These are phyloP conservation scores for Crithidia mellificae DNA, from an alignment of 208 protist species.

Conservation along the genomic window DNA sequence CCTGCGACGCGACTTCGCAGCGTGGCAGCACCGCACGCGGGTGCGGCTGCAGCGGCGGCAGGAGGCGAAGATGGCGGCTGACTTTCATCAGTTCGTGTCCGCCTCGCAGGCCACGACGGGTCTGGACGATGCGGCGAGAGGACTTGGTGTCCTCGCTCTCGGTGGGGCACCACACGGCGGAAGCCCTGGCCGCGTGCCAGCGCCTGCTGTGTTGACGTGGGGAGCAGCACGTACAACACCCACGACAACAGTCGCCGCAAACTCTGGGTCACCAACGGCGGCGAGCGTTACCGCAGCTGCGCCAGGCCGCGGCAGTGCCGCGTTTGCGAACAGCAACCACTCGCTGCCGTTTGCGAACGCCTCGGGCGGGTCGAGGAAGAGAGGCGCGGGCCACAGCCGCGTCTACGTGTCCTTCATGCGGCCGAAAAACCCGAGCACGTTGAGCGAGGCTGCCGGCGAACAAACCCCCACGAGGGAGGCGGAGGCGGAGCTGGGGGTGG, in stretches of 20 bases:
- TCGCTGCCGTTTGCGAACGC: not conserved
- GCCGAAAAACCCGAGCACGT: not conserved
- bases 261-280: not conserved
- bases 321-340: not conserved
- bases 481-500: not conserved
- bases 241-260: not conserved
- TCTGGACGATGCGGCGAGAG: conserved; percentile 19
- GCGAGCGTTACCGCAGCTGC: not conserved
- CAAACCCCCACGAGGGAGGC: not conserved
- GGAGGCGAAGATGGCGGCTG: conserved; percentile 39
- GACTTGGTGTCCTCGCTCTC: too few species aligned
- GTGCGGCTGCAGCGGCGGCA: conserved; percentile 34
- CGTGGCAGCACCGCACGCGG: conserved; percentile 55
- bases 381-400: conserved; percentile 11
- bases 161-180: conserved; percentile 5
- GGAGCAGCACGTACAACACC: too few species aligned
- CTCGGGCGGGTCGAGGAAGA: not conserved
- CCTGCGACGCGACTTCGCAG: conserved; percentile 48
- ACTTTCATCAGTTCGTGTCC: conserved; percentile 55
- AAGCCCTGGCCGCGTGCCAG: not conserved
- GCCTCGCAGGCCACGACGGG: conserved; percentile 43
- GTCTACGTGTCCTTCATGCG: conserved; percentile 31
- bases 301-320: not conserved
- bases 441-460: not conserved
- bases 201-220: not conserved